phyloP scores from a whole-genome alignment of 139 green algal genomes.

The Picochlorum sp. region DNA sequence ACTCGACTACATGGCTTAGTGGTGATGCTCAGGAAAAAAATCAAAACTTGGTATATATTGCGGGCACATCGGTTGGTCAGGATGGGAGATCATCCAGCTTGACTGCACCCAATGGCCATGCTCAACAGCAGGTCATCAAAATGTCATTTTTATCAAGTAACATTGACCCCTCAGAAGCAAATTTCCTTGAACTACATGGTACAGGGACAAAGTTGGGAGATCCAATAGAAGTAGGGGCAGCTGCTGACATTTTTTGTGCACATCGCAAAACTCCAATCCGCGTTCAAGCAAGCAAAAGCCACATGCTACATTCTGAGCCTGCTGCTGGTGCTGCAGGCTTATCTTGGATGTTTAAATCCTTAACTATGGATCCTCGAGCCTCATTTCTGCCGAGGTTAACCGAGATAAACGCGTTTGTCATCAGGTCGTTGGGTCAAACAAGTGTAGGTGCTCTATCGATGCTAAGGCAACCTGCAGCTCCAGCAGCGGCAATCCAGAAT shows the following conservation, averaged over 20 bases:
- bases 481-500: not conserved
- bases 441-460: too few relatives aligned
- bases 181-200: constrained; percentile 54
- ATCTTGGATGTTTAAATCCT: too few relatives aligned
- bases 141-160: constrained; percentile 23
- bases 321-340: constrained; percentile 55
- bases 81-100: constrained; percentile 75
- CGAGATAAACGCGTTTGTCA: constrained; percentile 50
- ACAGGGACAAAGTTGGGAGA: constrained; percentile 76
- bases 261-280: constrained; percentile 1
- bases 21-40: too few relatives aligned
- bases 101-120: constrained; percentile 77
- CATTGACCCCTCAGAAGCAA: constrained; percentile 16
- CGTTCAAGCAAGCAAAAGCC: constrained; percentile 61
- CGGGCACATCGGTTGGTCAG: constrained; percentile 69
- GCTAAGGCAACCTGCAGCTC: too few relatives aligned
- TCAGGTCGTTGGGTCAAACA: constrained; percentile 2
- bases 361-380: too few relatives aligned
- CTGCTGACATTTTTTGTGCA: constrained; percentile 16
- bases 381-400: constrained; percentile 68
- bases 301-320: constrained; percentile 68
- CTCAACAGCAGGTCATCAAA: constrained; percentile 67
- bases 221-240: constrained; percentile 74
- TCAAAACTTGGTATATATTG: constrained; percentile 22
- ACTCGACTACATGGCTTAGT: too few relatives aligned